A percentile compares a stretch with the other conserved stretches of the same genome.
phyloP scores from a whole-genome alignment of 1,139 yeast genomes.

The Pneumocystis wakefieldiae region DNA sequence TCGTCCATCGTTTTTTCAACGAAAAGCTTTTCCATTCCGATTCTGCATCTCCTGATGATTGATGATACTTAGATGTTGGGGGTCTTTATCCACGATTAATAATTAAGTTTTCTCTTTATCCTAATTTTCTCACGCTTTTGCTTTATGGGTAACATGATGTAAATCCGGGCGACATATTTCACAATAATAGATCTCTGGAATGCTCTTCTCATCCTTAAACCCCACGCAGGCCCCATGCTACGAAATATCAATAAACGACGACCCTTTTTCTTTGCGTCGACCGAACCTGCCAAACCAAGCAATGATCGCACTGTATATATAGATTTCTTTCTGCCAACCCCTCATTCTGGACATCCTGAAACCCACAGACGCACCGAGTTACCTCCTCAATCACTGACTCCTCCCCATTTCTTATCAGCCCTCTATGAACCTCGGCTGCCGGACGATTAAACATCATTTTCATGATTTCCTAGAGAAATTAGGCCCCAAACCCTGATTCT shows the following conservation, averaged over 20 bases:
- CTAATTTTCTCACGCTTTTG: neutral
- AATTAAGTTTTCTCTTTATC: neutral
- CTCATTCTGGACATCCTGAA: conserved; percentile 30
- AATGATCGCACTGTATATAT: conserved; percentile 66
- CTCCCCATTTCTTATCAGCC: neutral
- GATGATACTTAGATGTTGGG: neutral
- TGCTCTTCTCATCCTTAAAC: neutral
- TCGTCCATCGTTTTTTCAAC: conserved; percentile 21
- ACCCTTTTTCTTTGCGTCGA: conserved; percentile 54
- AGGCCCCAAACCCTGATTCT: too few species aligned
- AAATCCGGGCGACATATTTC: conserved; percentile 1
- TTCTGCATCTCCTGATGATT: neutral
- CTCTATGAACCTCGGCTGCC: neutral
- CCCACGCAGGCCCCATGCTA: neutral
- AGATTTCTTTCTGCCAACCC: conserved; percentile 60
- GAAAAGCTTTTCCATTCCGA: neutral
- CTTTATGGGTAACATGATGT: neutral
- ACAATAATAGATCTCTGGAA: neutral
- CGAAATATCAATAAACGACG: neutral
- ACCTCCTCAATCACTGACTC: conserved; percentile 36
- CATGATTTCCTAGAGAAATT: neutral
- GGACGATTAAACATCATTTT: neutral
- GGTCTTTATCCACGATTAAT: neutral
- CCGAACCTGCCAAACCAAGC: conserved; percentile 97
- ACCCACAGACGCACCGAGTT: conserved; percentile 74